Percentiles rank a stretch among this genome's conserved stretches.
Evolutionary conservation across 176 grass and related monocot species (phyloP).

Genomic region (Lolium perenne): DNA sequence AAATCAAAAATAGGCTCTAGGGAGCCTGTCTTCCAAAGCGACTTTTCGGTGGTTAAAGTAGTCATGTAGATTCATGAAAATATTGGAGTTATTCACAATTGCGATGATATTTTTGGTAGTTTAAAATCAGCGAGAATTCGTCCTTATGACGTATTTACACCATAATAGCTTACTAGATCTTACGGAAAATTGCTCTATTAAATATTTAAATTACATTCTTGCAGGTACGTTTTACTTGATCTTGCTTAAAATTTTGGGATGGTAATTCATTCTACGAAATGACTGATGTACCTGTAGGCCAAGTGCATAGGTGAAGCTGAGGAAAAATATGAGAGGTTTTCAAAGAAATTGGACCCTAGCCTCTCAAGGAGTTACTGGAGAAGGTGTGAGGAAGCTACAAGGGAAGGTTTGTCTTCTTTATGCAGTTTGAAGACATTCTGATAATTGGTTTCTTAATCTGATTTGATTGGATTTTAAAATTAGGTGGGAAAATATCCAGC

Average conservation of each 20-base stretch:
- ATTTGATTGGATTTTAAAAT: background rate
- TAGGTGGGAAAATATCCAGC: constrained; percentile 66
- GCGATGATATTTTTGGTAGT: background rate
- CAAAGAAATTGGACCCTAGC: constrained; percentile 65
- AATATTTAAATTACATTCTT: background rate
- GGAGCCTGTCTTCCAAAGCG: too few species aligned
- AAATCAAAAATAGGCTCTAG: too few species aligned
- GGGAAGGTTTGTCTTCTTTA: constrained; percentile 60
- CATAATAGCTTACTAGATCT: constrained; percentile 21
- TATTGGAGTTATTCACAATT: background rate
- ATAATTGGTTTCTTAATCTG: constrained; percentile 10
- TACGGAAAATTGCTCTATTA: constrained; percentile 27
- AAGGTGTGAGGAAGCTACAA: constrained; percentile 95
- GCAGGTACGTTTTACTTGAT: constrained; percentile 11
- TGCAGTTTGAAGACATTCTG: constrained; percentile 28
- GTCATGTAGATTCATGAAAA: background rate
- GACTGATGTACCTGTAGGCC: constrained; percentile 56
- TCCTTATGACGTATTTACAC: background rate
- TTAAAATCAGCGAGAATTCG: background rate
- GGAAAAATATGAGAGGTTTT: constrained; percentile 69
- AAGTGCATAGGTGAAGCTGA: constrained; percentile 84
- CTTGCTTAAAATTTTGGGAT: constrained; percentile 15
- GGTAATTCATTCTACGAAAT: constrained; percentile 22
- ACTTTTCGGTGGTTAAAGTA: background rate
- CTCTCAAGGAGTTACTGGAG: constrained; percentile 69